A percentile compares a stretch with the other conserved stretches of the same genome.
These are phyloP conservation scores for Fimicolochytrium jonesii DNA, from an alignment of 192 early-diverging fungal species.

Conservation along the genomic window DNA sequence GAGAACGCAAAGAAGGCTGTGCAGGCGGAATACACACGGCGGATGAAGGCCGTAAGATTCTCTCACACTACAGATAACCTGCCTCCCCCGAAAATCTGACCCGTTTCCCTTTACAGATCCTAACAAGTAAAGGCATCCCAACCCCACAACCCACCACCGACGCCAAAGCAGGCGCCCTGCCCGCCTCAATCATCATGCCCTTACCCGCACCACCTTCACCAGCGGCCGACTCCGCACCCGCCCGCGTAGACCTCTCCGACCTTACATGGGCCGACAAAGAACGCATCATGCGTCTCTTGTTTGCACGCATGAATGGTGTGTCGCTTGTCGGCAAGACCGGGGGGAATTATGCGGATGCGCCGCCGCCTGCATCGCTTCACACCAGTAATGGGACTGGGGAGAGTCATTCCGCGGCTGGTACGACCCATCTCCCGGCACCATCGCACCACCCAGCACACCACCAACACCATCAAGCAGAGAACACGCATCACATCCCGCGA, in stretches of 20 bases:
- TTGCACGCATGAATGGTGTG: conserved; percentile 62
- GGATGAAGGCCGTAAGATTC: conserved; percentile 37
- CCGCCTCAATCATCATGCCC: background rate
- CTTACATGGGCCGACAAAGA: conserved; percentile 56
- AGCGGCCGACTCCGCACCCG: background rate
- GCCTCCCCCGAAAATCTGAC: background rate
- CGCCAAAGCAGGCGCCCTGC: too few relatives aligned
- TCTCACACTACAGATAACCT: background rate
- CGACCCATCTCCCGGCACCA: too few relatives aligned
- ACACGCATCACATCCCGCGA: too few relatives aligned
- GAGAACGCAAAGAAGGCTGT: conserved; percentile 26
- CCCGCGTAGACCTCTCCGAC: conserved; percentile 44
- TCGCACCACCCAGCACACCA: too few relatives aligned
- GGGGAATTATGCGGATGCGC: conserved; percentile 11
- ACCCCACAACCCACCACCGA: too few relatives aligned
- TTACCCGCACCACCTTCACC: too few relatives aligned
- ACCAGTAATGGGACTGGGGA: too few relatives aligned
- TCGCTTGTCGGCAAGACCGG: conserved; percentile 29
- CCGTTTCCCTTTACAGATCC: conserved; percentile 23
- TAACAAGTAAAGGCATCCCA: background rate
- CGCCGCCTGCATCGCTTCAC: too few relatives aligned
- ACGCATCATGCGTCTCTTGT: conserved; percentile 53
- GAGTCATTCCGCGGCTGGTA: too few relatives aligned
- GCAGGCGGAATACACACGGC: conserved; percentile 43
- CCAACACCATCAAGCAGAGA: too few relatives aligned